A percentile compares a stretch with the other conserved stretches of the same genome.
Evolutionary conservation across 2,329 filamentous ascomycete species (phyloP).

Genomic region (Apiospora pterosperma): DNA sequence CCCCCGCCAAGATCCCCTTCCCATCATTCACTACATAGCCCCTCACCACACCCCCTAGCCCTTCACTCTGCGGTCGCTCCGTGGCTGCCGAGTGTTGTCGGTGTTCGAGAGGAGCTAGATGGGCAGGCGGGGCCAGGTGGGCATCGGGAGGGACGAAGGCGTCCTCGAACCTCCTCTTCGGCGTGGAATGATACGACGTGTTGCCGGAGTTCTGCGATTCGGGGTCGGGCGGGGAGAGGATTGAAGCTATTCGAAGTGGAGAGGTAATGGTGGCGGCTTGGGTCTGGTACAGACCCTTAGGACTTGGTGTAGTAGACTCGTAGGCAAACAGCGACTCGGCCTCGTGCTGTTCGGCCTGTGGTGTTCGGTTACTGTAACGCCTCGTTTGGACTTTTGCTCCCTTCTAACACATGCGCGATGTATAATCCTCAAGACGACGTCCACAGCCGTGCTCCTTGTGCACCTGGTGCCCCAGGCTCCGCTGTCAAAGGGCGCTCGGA

Average conservation of each 20-base stretch:
- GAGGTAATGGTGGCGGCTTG: conserved; percentile 47
- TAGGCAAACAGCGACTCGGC: not conserved
- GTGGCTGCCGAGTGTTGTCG: conserved; percentile 21
- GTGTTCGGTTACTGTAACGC: not conserved
- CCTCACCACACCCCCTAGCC: conserved; percentile 17
- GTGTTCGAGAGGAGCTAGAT: conserved; percentile 18
- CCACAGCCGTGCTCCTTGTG: conserved; percentile 1
- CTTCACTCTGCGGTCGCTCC: conserved; percentile 19
- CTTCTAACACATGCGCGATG: not conserved
- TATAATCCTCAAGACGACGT: conserved; percentile 11
- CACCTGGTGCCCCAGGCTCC: not conserved
- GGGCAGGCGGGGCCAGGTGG: conserved; percentile 23
- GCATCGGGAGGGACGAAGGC: conserved; percentile 28
- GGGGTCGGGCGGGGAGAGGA: conserved; percentile 43
- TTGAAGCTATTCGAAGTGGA: conserved; percentile 48
- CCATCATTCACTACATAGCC: conserved; percentile 26
- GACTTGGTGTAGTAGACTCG: conserved; percentile 9
- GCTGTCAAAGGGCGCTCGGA: conserved; percentile 4
- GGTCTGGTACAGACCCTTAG: conserved; percentile 35
- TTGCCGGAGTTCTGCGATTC: conserved; percentile 10
- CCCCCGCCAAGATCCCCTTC: conserved; percentile 27
- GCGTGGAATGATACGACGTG: conserved; percentile 26
- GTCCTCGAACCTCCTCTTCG: conserved; percentile 35
- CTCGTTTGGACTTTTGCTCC: not conserved
- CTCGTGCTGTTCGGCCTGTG: not conserved